Percentiles rank a stretch among this genome's conserved stretches.
phyloP scores from a whole-genome alignment of 805 yeast species.

The Saturnispora saitoi region DNA sequence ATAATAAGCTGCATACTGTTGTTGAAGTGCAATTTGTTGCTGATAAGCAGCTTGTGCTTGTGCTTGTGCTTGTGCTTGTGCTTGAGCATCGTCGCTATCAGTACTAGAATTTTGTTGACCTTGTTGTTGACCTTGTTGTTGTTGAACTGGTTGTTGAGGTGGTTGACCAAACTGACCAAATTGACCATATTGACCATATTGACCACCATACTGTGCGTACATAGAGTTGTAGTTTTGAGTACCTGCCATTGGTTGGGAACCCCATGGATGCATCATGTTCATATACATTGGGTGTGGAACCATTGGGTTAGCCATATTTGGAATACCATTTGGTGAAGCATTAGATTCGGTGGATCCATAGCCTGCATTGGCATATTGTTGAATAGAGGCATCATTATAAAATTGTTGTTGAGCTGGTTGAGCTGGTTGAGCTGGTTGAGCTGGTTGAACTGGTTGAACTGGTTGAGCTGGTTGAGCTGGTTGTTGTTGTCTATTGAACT shows the following conservation, averaged over 20 bases:
- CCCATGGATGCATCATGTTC: constrained; percentile 10
- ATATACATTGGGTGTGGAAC: constrained; percentile 9
- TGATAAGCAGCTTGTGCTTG: constrained; percentile 14
- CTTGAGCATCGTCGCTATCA: neutral
- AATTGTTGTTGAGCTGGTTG: constrained; percentile 18
- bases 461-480: constrained; percentile 8
- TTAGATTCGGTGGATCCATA: neutral
- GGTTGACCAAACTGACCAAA: neutral
- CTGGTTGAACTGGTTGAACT: constrained; percentile 13
- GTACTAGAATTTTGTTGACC: constrained; percentile 8
- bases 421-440: constrained; percentile 18
- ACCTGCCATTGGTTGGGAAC: constrained; percentile 4
- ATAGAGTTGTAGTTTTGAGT: constrained; percentile 3
- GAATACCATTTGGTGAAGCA: neutral
- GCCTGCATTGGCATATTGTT: constrained; percentile 4
- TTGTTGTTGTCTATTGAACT: constrained; percentile 11
- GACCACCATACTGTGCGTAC: constrained; percentile 15
- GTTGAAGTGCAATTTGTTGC: constrained; percentile 15
- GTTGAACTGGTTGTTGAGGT: constrained; percentile 12
- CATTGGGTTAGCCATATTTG: constrained; percentile 8
- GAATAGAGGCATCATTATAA: constrained; percentile 3
- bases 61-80: constrained; percentile 11
- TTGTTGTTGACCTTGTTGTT: constrained; percentile 19
- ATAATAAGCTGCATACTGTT: constrained; percentile 10
- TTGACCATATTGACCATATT: neutral